phyloP scores from a whole-genome alignment of 1,284 basidiomycete genomes.

The Xanthoconium separans region DNA sequence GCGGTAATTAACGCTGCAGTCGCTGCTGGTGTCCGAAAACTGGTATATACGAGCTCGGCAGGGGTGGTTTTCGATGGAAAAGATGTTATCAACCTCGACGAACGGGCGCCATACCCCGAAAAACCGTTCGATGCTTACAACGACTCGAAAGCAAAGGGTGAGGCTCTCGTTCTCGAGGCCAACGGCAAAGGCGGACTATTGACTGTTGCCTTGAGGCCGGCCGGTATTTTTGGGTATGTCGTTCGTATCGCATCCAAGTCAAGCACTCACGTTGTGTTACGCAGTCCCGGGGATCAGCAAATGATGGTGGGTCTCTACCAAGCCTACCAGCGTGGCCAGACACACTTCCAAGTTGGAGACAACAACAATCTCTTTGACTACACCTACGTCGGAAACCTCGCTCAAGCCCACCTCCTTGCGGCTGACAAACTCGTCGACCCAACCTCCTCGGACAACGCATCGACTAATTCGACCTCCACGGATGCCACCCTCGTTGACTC shows the following conservation, averaged over 20 bases:
- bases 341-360: slow-evolving; percentile 91
- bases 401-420: slow-evolving; percentile 93
- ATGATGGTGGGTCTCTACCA: slow-evolving; percentile 79
- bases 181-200: slow-evolving; percentile 82
- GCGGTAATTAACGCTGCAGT: slow-evolving; percentile 83
- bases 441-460: slow-evolving; percentile 21
- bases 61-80: slow-evolving; percentile 89
- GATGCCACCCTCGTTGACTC: slow-evolving; percentile 25
- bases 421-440: slow-evolving; percentile 73
- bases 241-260: background rate
- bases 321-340: slow-evolving; percentile 82
- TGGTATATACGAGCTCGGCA: slow-evolving; percentile 95
- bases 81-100: slow-evolving; percentile 86
- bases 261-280: background rate
- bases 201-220: slow-evolving; percentile 89
- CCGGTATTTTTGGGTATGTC: slow-evolving; percentile 93
- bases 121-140: slow-evolving; percentile 91
- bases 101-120: slow-evolving; percentile 78
- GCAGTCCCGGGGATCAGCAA: slow-evolving; percentile 83
- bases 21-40: slow-evolving; percentile 74
- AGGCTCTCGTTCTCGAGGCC: slow-evolving; percentile 80
- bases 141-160: slow-evolving; percentile 93
- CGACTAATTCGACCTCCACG: slow-evolving; percentile 6
- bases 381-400: slow-evolving; percentile 97
- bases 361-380: slow-evolving; percentile 96